These are phyloP conservation scores for Phytophthora syringae DNA, from an alignment of 352 stramenopile species.

Conservation along the genomic window DNA sequence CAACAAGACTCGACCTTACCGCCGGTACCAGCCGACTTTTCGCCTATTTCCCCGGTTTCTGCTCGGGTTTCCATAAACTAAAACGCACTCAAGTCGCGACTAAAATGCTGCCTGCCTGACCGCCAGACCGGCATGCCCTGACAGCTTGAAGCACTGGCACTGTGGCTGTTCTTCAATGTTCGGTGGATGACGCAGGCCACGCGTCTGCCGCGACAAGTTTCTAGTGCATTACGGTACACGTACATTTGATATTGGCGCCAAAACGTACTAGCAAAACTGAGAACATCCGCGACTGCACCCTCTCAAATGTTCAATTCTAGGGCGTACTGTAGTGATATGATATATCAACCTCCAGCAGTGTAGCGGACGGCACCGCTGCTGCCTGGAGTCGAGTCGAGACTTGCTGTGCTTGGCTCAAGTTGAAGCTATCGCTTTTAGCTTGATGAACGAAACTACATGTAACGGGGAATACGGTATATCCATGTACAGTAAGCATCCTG, in stretches of 20 bases:
- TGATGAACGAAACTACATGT: background rate
- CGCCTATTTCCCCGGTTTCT: too few species aligned
- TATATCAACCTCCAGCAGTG: background rate
- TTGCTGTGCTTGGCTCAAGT: background rate
- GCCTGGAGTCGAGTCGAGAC: too few species aligned
- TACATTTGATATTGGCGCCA: background rate
- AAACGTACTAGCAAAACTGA: slow-evolving; percentile 34
- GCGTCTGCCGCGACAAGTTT: background rate
- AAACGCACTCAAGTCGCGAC: slow-evolving; percentile 16
- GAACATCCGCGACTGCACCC: slow-evolving; percentile 13
- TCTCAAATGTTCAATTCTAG: slow-evolving; percentile 5
- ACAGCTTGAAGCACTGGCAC: slow-evolving; percentile 29
- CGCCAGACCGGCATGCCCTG: slow-evolving; percentile 2
- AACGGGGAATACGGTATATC: background rate
- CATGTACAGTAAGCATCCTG: too few species aligned
- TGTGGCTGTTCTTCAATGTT: slow-evolving; percentile 32
- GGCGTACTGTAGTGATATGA: background rate
- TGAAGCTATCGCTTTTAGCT: background rate
- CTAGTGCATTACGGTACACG: too few species aligned
- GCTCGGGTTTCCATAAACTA: background rate
- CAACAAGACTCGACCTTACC: background rate
- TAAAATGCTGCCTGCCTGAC: slow-evolving; percentile 22
- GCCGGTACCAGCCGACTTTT: too few species aligned
- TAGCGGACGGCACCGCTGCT: too few species aligned
- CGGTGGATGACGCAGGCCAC: slow-evolving; percentile 24